These are phyloP conservation scores for Diaporthe sp. DNA, from an alignment of 2,329 filamentous ascomycete species.

Conservation along the genomic window DNA sequence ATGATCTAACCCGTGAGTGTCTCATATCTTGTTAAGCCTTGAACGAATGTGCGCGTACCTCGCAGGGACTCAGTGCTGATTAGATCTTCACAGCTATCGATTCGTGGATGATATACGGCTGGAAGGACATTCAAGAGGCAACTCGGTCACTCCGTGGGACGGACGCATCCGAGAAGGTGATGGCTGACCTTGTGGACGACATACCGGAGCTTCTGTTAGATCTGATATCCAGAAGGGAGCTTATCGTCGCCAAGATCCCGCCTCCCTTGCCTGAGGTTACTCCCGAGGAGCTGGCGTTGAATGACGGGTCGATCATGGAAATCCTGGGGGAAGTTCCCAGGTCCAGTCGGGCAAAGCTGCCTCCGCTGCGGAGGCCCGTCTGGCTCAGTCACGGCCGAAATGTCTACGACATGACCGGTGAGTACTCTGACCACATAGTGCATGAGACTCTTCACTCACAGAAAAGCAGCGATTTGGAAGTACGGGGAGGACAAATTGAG, in stretches of 20 bases:
- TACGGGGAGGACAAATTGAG: neutral
- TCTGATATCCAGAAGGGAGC: neutral
- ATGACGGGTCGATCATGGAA: neutral
- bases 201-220: neutral
- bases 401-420: neutral
- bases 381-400: neutral
- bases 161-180: neutral
- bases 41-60: too few relatives aligned
- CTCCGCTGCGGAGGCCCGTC: neutral
- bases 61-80: neutral
- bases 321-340: neutral
- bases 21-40: too few relatives aligned
- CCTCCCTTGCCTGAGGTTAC: neutral
- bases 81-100: neutral
- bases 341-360: neutral
- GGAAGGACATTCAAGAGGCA: neutral
- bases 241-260: constrained; percentile 3
- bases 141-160: neutral
- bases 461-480: neutral
- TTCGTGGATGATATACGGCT: neutral
- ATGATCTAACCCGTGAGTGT: constrained; percentile 9
- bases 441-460: neutral
- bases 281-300: neutral
- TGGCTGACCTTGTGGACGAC: neutral
- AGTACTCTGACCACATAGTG: neutral